A percentile compares a stretch with the other conserved stretches of the same genome.
Evolutionary conservation across 2,329 filamentous ascomycete genomes (phyloP).

Genomic region (Aquanectria penicillioides): DNA sequence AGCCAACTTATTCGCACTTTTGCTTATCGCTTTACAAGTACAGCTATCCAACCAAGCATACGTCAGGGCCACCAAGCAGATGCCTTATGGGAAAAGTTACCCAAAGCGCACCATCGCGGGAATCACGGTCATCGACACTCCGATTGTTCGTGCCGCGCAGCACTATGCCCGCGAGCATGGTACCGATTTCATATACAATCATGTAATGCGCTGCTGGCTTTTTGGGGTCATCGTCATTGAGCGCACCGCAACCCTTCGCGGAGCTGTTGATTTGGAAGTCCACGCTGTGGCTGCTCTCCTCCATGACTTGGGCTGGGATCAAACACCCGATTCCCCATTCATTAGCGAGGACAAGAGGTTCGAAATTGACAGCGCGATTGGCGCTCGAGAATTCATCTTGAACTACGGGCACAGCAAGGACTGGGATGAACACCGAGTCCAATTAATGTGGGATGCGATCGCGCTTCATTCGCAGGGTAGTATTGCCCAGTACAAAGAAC

Average conservation of each 20-base stretch:
- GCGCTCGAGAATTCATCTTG: constrained; percentile 10
- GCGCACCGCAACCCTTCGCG: constrained; percentile 8
- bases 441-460: constrained; percentile 23
- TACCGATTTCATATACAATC: constrained; percentile 21
- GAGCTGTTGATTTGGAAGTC: neutral
- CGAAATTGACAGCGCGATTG: constrained; percentile 22
- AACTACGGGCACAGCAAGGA: constrained; percentile 1
- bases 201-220: constrained; percentile 24
- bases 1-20: too few relatives aligned
- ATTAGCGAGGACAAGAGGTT: constrained; percentile 16
- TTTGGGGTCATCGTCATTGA: constrained; percentile 14
- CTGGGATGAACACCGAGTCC: constrained; percentile 2
- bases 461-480: constrained; percentile 19
- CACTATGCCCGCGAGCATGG: constrained; percentile 6
- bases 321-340: constrained; percentile 4
- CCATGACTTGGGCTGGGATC: constrained; percentile 27
- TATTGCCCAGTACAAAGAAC: constrained; percentile 21
- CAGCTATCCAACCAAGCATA: neutral
- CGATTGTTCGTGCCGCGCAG: constrained; percentile 13
- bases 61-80: neutral
- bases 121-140: constrained; percentile 9
- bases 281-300: constrained; percentile 23
- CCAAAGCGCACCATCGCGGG: constrained; percentile 7
- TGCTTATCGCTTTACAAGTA: neutral
- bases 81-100: neutral